Evolutionary conservation across 225 moss, liverwort and hornwort genomes (phyloP).

Genomic region (Lunularia cruciata): DNA sequence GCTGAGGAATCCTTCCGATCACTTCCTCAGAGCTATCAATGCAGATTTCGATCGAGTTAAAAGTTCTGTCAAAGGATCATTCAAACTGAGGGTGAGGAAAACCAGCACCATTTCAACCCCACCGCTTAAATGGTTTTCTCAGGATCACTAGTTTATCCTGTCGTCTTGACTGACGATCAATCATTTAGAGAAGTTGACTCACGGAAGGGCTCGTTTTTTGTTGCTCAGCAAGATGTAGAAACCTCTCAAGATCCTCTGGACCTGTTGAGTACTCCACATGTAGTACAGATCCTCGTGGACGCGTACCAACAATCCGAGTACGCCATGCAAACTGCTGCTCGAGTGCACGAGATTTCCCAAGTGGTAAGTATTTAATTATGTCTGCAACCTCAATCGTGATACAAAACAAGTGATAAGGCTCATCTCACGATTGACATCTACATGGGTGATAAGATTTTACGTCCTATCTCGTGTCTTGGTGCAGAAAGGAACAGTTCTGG

Average conservation of each 20-base stretch:
- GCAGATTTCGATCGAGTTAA: constrained; percentile 88
- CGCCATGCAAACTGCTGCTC: constrained; percentile 53
- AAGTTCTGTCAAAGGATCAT: constrained; percentile 70
- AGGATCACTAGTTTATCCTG: no score
- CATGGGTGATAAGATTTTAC: background rate
- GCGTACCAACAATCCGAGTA: constrained; percentile 74
- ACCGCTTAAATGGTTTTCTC: no score
- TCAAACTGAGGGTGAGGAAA: constrained; percentile 52
- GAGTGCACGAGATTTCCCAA: constrained; percentile 73
- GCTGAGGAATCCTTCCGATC: constrained; percentile 83
- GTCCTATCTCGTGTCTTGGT: background rate
- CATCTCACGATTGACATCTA: no score
- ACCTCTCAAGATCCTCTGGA: constrained; percentile 42
- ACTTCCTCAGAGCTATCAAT: constrained; percentile 88
- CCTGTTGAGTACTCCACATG: constrained; percentile 58
- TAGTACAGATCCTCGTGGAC: constrained; percentile 65
- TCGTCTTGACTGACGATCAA: no score
- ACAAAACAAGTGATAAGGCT: no score
- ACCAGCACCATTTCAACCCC: no score
- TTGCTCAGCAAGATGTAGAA: constrained; percentile 63
- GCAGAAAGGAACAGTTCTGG: constrained; percentile 75
- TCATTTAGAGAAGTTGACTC: background rate
- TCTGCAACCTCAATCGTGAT: no score
- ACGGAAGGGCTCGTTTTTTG: background rate
- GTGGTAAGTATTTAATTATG: constrained; percentile 60